Conservation (phyloP, 2,329 filamentous ascomycete species). For the Fusarium albosuccineum region DNA sequence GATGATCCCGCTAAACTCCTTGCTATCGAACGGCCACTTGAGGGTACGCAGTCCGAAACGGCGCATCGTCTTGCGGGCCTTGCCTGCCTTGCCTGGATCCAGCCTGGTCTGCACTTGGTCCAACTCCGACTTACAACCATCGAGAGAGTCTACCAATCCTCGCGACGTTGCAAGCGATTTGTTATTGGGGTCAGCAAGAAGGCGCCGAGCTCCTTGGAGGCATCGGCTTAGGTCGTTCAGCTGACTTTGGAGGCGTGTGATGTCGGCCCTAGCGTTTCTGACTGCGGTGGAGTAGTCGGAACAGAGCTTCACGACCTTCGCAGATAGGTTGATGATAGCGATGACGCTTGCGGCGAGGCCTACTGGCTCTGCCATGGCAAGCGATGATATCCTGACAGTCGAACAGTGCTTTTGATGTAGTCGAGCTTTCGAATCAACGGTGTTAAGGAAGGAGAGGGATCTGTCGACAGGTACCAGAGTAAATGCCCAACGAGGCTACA, state of each 20-base stretch:
- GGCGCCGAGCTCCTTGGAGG: constrained; percentile 5
- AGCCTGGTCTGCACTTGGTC: constrained; percentile 10
- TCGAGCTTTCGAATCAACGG: neutral
- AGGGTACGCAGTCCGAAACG: constrained; percentile 14
- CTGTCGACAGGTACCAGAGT: neutral
- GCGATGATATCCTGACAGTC: constrained; percentile 1
- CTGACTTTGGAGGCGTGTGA: constrained; percentile 9
- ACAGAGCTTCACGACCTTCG: constrained; percentile 1
- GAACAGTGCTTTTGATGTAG: neutral
- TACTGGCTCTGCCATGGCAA: constrained; percentile 5
- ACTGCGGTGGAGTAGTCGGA: constrained; percentile 7
- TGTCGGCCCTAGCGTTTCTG: constrained; percentile 11
- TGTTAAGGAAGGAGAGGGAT: neutral
- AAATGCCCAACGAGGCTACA: constrained; percentile 6
- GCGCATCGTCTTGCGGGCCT: constrained; percentile 9
- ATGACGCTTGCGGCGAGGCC: constrained; percentile 7
- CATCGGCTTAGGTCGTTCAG: constrained; percentile 5
- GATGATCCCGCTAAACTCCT: constrained; percentile 17
- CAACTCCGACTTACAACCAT: constrained; percentile 9
- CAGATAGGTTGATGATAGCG: constrained; percentile 10
- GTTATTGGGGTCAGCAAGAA: constrained; percentile 3
- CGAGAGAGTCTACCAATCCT: constrained; percentile 13
- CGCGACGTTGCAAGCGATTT: constrained; percentile 12
- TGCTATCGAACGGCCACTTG: constrained; percentile 27
- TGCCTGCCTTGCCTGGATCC: constrained; percentile 4